Conservation (phyloP, 2,329 filamentous ascomycete genomes). For the Claviceps maximensis region DNA sequence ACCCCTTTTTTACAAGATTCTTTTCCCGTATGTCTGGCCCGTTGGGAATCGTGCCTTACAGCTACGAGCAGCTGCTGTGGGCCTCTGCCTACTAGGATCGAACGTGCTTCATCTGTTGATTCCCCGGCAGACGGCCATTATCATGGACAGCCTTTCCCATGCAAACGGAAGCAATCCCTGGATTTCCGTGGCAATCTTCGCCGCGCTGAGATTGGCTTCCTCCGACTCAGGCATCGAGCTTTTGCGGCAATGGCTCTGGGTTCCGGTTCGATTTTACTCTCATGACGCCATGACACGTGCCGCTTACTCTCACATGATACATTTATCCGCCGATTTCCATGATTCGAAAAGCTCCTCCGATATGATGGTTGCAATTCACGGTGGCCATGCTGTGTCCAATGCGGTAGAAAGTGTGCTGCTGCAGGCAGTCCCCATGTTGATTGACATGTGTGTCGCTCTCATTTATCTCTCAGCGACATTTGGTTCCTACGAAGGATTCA, state of each 20-base stretch:
- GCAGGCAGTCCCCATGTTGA: slow-evolving; percentile 43
- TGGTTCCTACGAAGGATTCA: slow-evolving; percentile 48
- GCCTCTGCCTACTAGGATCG: slow-evolving; percentile 52
- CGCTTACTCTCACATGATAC: slow-evolving; percentile 46
- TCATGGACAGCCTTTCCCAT: slow-evolving; percentile 50
- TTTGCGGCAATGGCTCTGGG: slow-evolving; percentile 41
- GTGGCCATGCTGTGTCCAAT: slow-evolving; percentile 38
- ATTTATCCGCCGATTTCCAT: slow-evolving; percentile 48
- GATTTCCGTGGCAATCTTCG: slow-evolving; percentile 39
- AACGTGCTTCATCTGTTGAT: slow-evolving; percentile 65
- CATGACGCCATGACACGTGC: slow-evolving; percentile 39
- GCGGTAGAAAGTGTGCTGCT: slow-evolving; percentile 46
- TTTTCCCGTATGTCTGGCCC: slow-evolving; percentile 72
- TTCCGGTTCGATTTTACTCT: slow-evolving; percentile 45
- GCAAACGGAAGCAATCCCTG: slow-evolving; percentile 33
- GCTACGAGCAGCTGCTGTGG: slow-evolving; percentile 52
- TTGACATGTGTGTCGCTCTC: slow-evolving; percentile 46
- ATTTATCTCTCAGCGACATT: slow-evolving; percentile 46
- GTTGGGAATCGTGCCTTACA: slow-evolving; percentile 53
- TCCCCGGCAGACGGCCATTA: slow-evolving; percentile 68
- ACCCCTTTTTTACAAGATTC: slow-evolving; percentile 43
- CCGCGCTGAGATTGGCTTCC: slow-evolving; percentile 34
- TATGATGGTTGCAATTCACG: slow-evolving; percentile 42
- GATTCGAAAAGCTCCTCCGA: slow-evolving; percentile 47
- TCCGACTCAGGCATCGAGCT: slow-evolving; percentile 43